Conservation (phyloP, 805 yeast species). For the Deakozyma indianensis region DNA sequence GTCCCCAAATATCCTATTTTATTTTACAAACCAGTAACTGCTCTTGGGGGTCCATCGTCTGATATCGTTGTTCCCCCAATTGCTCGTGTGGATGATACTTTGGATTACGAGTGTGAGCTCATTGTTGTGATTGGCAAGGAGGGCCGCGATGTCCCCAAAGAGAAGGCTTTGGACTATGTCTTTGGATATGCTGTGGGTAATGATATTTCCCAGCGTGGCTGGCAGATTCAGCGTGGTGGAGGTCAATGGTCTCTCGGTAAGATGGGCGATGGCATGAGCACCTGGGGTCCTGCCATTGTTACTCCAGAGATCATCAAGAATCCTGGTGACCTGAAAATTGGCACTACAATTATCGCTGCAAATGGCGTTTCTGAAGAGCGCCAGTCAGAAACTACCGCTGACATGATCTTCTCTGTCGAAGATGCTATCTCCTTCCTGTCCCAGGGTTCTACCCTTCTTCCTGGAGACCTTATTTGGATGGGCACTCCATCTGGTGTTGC, state of each 20-base stretch:
- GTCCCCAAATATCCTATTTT: slow-evolving; percentile 35
- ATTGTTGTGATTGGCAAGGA: slow-evolving; percentile 38
- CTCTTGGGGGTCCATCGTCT: slow-evolving; percentile 30
- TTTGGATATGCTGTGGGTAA: slow-evolving; percentile 41
- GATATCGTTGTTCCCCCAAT: slow-evolving; percentile 25
- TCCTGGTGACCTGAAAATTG: slow-evolving; percentile 25
- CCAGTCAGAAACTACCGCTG: slow-evolving; percentile 32
- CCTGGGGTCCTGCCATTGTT: slow-evolving; percentile 41
- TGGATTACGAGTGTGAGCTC: slow-evolving; percentile 42
- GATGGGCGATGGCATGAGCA: slow-evolving; percentile 43
- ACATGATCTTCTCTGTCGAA: slow-evolving; percentile 33
- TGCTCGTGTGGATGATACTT: slow-evolving; percentile 19
- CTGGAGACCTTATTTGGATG: slow-evolving; percentile 41
- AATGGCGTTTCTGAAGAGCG: slow-evolving; percentile 29
- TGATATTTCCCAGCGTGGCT: slow-evolving; percentile 42
- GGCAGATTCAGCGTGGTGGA: slow-evolving; percentile 41
- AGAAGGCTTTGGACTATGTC: slow-evolving; percentile 31
- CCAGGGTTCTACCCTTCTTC: slow-evolving; percentile 36
- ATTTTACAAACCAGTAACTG: slow-evolving; percentile 35
- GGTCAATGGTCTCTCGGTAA: slow-evolving; percentile 40
- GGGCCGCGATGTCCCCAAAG: slow-evolving; percentile 29
- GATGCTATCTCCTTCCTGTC: slow-evolving; percentile 32
- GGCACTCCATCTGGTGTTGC: slow-evolving; percentile 48
- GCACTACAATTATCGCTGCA: slow-evolving; percentile 20
- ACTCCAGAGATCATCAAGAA: slow-evolving; percentile 21